These are phyloP conservation scores for Quillaja saponaria DNA, from an alignment of 306 rosid species.

Conservation along the genomic window DNA sequence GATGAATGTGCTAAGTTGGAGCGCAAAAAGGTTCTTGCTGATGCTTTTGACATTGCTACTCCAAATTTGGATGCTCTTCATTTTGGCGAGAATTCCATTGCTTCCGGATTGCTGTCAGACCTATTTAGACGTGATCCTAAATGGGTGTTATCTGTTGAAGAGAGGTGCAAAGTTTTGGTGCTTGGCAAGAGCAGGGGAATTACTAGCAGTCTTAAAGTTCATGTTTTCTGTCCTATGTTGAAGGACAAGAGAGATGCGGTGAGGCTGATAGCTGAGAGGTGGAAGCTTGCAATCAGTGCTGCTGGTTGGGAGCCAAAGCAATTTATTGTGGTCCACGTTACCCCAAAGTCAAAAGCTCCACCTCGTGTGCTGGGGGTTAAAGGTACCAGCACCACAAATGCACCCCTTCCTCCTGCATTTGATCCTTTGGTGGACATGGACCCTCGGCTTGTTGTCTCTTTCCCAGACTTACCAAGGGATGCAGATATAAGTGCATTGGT, in stretches of 20 bases:
- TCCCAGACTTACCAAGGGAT: conserved; percentile 89
- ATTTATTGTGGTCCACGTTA: conserved; percentile 68
- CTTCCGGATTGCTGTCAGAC: conserved; percentile 67
- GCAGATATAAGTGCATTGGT: conserved; percentile 88
- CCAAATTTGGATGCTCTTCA: conserved; percentile 83
- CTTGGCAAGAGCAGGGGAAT: conserved; percentile 78
- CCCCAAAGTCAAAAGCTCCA: conserved; percentile 77
- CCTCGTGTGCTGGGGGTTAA: conserved; percentile 73
- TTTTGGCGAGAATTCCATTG: conserved; percentile 62
- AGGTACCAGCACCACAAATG: conserved; percentile 55
- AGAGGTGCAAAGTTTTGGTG: conserved; percentile 83
- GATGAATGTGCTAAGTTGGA: conserved; percentile 90
- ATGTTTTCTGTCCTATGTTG: conserved; percentile 80
- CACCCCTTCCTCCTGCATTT: conserved; percentile 55
- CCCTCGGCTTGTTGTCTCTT: conserved; percentile 86
- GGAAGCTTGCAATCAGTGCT: conserved; percentile 74
- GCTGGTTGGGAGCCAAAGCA: conserved; percentile 99
- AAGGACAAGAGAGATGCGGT: conserved; percentile 89
- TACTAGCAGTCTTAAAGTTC: conserved; percentile 63
- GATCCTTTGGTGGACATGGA: conserved; percentile 89
- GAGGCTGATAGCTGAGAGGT: conserved; percentile 77
- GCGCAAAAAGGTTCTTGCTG: conserved; percentile 88
- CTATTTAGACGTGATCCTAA: conserved; percentile 74
- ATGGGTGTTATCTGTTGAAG: conserved; percentile 90
- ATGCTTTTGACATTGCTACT: conserved; percentile 75